Conservation (phyloP, 73 alveolate species). For the Blepharisma stoltei region DNA sequence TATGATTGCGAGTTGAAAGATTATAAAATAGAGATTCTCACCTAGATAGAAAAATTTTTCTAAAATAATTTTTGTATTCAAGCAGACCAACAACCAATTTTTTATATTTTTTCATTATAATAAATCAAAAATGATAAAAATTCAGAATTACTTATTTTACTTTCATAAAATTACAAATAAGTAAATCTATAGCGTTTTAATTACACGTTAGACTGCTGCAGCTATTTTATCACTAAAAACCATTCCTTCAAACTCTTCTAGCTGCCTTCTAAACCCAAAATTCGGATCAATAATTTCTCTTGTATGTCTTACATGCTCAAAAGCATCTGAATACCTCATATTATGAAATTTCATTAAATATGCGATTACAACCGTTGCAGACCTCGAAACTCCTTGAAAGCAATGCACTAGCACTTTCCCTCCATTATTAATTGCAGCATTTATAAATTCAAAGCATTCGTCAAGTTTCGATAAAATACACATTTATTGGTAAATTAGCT, state of each 20-base stretch:
- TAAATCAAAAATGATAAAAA: too few relatives aligned
- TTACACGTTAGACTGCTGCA: neutral
- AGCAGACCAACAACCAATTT: too few relatives aligned
- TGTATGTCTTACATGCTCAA: constrained; percentile 55
- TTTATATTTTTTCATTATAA: too few relatives aligned
- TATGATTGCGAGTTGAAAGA: too few relatives aligned
- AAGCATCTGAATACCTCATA: constrained; percentile 69
- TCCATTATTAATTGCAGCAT: constrained; percentile 21
- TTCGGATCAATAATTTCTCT: constrained; percentile 79
- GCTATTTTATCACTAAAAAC: neutral
- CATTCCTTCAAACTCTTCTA: constrained; percentile 63
- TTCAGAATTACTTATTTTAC: too few relatives aligned
- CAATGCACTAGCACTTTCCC: constrained; percentile 83
- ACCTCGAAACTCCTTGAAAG: constrained; percentile 84
- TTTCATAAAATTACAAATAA: too few relatives aligned
- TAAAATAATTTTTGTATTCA: too few relatives aligned
- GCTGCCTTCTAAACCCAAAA: constrained; percentile 75
- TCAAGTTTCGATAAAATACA: neutral
- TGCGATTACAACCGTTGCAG: constrained; percentile 82
- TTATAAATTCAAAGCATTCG: constrained; percentile 16
- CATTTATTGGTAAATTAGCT: too few relatives aligned
- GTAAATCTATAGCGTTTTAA: too few relatives aligned
- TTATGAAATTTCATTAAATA: constrained; percentile 71
- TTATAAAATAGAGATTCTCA: too few relatives aligned
- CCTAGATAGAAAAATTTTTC: too few relatives aligned